Percentiles rank a stretch among this genome's conserved stretches.
Conservation (phyloP, 495 filamentous ascomycete genomes). For the Immersiella caudata region DNA sequence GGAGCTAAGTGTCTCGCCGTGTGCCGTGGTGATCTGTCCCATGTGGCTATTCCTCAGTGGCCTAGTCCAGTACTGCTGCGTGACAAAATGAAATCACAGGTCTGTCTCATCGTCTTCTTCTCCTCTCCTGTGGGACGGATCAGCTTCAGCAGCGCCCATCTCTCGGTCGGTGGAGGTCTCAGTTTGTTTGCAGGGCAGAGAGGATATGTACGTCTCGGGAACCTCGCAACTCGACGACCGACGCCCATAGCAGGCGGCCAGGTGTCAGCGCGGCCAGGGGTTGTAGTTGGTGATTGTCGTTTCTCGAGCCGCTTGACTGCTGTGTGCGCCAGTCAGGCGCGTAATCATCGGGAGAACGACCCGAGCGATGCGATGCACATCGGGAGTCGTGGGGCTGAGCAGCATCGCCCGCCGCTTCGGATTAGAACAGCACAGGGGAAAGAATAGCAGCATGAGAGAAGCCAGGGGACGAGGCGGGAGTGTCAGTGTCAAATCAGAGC, state of each 20-base stretch:
- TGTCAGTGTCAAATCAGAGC: background rate
- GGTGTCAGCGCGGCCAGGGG: background rate
- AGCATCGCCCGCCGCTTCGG: background rate
- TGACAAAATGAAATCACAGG: background rate
- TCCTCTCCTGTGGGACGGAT: background rate
- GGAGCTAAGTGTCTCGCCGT: background rate
- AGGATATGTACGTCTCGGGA: background rate
- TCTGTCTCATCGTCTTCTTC: background rate
- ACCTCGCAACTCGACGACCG: background rate
- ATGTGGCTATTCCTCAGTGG: background rate
- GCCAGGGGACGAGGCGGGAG: background rate
- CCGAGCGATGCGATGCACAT: background rate
- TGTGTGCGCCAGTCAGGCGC: background rate
- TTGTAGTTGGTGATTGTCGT: background rate
- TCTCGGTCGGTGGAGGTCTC: background rate
- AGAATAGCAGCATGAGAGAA: background rate
- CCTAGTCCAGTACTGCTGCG: background rate
- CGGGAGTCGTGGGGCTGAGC: background rate
- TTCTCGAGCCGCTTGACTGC: background rate
- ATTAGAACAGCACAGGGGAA: background rate
- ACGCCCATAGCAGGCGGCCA: background rate
- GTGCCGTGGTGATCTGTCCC: background rate
- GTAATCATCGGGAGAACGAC: background rate
- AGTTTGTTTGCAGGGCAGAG: background rate
- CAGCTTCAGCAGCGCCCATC: background rate